Conservation (phyloP, 2,329 filamentous ascomycete genomes). For the Cyphellophora europaea region DNA sequence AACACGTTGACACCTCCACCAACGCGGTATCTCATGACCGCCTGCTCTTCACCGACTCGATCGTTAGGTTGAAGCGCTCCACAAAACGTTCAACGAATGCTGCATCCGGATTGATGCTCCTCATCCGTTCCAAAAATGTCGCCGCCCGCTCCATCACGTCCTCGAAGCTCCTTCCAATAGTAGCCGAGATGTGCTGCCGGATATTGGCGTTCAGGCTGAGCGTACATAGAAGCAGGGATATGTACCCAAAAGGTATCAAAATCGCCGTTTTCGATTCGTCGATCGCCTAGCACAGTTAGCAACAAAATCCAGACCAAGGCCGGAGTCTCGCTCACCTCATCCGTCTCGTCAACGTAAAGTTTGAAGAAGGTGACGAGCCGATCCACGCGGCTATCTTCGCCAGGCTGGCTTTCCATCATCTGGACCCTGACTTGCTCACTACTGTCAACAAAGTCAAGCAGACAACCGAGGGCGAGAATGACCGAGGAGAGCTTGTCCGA, state of each 20-base stretch:
- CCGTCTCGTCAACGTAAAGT: constrained; percentile 54
- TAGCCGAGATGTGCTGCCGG: constrained; percentile 30
- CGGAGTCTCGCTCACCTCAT: constrained; percentile 48
- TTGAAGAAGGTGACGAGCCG: constrained; percentile 57
- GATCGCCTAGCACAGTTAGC: constrained; percentile 31
- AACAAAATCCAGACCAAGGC: constrained; percentile 11
- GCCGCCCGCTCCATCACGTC: not conserved
- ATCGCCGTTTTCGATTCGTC: constrained; percentile 60
- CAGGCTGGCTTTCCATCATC: constrained; percentile 31
- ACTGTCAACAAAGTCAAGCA: constrained; percentile 83
- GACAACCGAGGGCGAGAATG: constrained; percentile 67
- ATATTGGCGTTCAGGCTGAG: constrained; percentile 53
- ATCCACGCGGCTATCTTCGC: constrained; percentile 41
- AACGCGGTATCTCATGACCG: too few relatives aligned
- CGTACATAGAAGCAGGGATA: constrained; percentile 75
- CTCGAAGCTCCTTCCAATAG: constrained; percentile 30
- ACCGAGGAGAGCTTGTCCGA: constrained; percentile 59
- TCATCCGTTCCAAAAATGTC: not conserved
- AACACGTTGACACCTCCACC: too few relatives aligned
- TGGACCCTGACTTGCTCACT: constrained; percentile 51
- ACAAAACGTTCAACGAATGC: too few relatives aligned
- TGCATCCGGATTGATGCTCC: too few relatives aligned
- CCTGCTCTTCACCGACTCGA: too few relatives aligned
- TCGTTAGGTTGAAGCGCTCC: too few relatives aligned
- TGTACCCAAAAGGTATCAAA: constrained; percentile 77